Evolutionary conservation across 257 asterid species (phyloP).

Genomic region (Solanum virginianum): DNA sequence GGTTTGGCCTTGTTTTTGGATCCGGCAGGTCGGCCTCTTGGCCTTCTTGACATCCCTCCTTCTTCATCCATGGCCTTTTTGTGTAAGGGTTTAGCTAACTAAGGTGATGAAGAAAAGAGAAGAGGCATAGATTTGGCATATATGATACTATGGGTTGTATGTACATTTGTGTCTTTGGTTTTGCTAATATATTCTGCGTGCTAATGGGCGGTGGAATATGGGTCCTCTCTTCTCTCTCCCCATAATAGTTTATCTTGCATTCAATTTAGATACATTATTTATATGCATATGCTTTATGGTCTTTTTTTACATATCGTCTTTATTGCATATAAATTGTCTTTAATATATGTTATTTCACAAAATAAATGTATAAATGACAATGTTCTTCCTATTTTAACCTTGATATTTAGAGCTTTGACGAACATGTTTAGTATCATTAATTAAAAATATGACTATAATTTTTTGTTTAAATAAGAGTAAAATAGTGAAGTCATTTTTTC

Average conservation of each 20-base stretch:
- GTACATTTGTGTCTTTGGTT: background rate
- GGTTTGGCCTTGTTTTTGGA: background rate
- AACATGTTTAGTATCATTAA: too few relatives aligned
- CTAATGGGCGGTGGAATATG: slow-evolving; percentile 17
- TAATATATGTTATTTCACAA: too few relatives aligned
- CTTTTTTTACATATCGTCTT: too few relatives aligned
- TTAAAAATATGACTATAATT: too few relatives aligned
- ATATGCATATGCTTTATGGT: too few relatives aligned
- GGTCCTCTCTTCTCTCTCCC: background rate
- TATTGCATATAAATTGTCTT: too few relatives aligned
- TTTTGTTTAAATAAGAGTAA: too few relatives aligned
- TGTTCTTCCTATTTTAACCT: too few relatives aligned
- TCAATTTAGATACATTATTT: background rate
- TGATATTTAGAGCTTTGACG: too few relatives aligned
- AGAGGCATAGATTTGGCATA: background rate
- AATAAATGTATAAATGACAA: too few relatives aligned
- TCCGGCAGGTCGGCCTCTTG: background rate
- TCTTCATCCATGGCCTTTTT: background rate
- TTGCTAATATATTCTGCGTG: background rate
- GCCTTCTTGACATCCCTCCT: background rate
- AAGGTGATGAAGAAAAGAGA: background rate
- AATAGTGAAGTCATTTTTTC: too few relatives aligned
- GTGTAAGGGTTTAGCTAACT: background rate
- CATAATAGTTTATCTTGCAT: background rate
- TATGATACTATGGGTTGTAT: background rate